A percentile compares a stretch with the other conserved stretches of the same genome.
Evolutionary conservation across 768 basidiomycete genomes (phyloP).

Genomic region (Zangia roseola): DNA sequence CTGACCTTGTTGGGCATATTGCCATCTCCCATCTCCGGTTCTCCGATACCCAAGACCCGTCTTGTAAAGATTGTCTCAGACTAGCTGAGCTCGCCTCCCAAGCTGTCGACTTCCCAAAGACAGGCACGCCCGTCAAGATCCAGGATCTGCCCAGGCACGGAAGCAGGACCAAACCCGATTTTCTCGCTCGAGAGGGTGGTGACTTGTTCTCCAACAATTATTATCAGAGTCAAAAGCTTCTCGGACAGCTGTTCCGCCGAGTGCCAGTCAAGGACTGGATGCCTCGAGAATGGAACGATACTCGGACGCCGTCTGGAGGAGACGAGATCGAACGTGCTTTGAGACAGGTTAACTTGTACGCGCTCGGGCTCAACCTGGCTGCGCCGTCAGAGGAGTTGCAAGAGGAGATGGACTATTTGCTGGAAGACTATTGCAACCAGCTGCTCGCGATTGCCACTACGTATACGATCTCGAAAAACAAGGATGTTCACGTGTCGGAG

Average conservation of each 20-base stretch:
- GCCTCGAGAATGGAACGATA: conserved; percentile 21
- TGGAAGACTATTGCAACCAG: conserved; percentile 37
- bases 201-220: conserved; percentile 22
- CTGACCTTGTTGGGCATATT: conserved; percentile 43
- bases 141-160: conserved; percentile 33
- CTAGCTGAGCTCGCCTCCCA: conserved; percentile 46
- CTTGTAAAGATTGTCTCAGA: conserved; percentile 35
- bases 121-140: conserved; percentile 41
- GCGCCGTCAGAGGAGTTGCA: conserved; percentile 25
- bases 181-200: conserved; percentile 41
- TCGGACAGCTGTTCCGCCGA: conserved; percentile 46
- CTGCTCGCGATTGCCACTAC: conserved; percentile 34
- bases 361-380: conserved; percentile 33
- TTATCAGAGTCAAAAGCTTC: conserved; percentile 42
- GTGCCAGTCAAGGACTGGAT: conserved; percentile 38
- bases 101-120: conserved; percentile 50
- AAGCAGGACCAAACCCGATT: conserved; percentile 37
- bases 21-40: conserved; percentile 43
- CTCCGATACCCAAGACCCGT: conserved; percentile 39
- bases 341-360: conserved; percentile 21
- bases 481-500: conserved; percentile 36
- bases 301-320: conserved; percentile 27
- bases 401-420: conserved; percentile 38
- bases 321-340: conserved; percentile 27
- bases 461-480: conserved; percentile 38